Conservation (phyloP, 768 basidiomycete genomes). For the Amanita rubescens region DNA sequence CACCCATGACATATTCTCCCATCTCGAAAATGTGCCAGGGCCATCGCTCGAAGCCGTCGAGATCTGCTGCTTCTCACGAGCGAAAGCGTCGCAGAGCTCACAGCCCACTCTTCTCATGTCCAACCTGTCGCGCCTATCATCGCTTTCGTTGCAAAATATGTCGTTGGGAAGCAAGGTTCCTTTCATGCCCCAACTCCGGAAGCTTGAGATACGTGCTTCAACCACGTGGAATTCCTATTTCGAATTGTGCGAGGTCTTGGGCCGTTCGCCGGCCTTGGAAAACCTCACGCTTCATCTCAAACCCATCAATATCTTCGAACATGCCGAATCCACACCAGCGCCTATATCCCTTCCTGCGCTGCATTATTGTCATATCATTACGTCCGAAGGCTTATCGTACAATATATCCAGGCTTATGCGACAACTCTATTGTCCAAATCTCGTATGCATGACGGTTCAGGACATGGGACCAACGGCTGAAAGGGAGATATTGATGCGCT, state of each 20-base stretch:
- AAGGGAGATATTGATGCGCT: constrained; percentile 16
- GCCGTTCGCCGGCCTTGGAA: constrained; percentile 15
- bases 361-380: constrained; percentile 17
- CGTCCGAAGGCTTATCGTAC: constrained; percentile 25
- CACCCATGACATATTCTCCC: constrained; percentile 17
- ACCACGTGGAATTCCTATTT: constrained; percentile 21
- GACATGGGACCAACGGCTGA: constrained; percentile 13
- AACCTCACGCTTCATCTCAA: constrained; percentile 23
- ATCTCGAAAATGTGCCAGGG: constrained; percentile 14
- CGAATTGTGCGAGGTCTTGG: constrained; percentile 18
- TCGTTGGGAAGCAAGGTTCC: constrained; percentile 14
- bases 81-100: constrained; percentile 13
- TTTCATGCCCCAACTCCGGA: constrained; percentile 18
- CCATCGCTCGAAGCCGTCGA: constrained; percentile 19
- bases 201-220: constrained; percentile 23
- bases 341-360: constrained; percentile 21
- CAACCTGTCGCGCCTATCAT: constrained; percentile 17
- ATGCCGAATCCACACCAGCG: constrained; percentile 1
- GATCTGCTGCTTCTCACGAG: constrained; percentile 18
- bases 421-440: constrained; percentile 20
- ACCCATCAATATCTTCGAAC: too few relatives aligned
- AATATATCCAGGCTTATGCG: constrained; percentile 17
- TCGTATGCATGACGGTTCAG: constrained; percentile 17
- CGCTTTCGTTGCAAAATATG: constrained; percentile 22
- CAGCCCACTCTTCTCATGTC: constrained; percentile 13